These are phyloP conservation scores for Tricholoma hemisulphureum DNA, from an alignment of 768 basidiomycete species.

Conservation along the genomic window DNA sequence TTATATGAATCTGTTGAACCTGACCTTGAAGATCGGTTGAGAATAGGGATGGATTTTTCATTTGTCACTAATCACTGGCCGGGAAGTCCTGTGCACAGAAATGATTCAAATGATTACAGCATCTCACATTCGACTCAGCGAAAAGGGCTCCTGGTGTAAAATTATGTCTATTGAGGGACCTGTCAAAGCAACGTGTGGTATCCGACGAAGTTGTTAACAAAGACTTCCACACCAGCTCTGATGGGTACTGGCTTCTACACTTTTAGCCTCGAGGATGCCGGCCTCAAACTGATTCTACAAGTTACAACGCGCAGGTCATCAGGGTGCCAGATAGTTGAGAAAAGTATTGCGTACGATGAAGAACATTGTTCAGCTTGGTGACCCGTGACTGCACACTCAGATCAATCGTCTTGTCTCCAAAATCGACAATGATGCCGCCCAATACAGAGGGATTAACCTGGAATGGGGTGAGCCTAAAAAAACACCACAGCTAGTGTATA, in stretches of 20 bases:
- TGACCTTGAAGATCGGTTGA: no score
- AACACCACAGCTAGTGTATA: neutral
- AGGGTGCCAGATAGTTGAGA: neutral
- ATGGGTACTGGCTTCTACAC: neutral
- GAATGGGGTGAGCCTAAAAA: slow-evolving; percentile 2
- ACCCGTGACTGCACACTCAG: slow-evolving; percentile 92
- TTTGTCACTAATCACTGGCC: no score
- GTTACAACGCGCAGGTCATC: neutral
- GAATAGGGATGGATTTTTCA: no score
- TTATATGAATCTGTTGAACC: no score
- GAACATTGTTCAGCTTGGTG: slow-evolving; percentile 87
- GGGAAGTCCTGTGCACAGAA: no score
- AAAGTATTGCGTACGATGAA: slow-evolving; percentile 62
- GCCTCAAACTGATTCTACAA: slow-evolving; percentile 41
- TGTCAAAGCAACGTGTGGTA: neutral
- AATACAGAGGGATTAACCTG: slow-evolving; percentile 91
- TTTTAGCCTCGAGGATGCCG: neutral
- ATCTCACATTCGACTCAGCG: no score
- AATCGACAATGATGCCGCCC: slow-evolving; percentile 93
- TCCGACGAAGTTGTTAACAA: neutral
- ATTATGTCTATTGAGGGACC: neutral
- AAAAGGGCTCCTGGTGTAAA: no score
- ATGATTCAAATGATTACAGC: no score
- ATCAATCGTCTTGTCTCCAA: slow-evolving; percentile 98
- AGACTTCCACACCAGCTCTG: neutral